Base-by-base conservation (phyloP, 352 stramenopile genomes). In the Globisporangium perplexum region DNA sequence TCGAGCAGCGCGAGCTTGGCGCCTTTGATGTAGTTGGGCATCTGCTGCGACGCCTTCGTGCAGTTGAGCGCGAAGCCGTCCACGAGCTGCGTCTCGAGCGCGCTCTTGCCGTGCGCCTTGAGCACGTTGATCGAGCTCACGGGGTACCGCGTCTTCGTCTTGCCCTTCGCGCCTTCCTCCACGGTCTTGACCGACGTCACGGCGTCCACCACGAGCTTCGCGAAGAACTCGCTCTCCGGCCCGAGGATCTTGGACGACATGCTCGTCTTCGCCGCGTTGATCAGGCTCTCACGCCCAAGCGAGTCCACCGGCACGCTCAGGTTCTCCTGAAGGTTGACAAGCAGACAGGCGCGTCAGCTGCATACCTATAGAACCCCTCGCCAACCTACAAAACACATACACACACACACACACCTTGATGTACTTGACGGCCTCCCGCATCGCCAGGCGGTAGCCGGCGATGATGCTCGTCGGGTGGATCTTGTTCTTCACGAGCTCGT, bases 191-290 rank as follows among this genome's bases (percentile, higher is more conserved):
- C 95, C 14, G 89, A 97, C 36, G 96, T 93, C 31, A 99, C 96
- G 26, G 97, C 97, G 61, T 99, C 89, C 6, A 99, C 97, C 8
- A 98, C 96, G 45, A 99, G 69, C 63, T 98, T 90, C 7, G 96
- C 88, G 69, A 99, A 99, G 69, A 99, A 99, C 3, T 97, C 88
- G 53, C 82, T 93, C 73, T 99, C 95, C 1, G 96, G 94, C 11
- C 97, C 97, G 35, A 99, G 85, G 64, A 99, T 98, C 87, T 99
- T 99, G 58, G 88, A 98, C 61, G 90, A 98, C 96, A 99, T 99
- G 56, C 90, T 98, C 3, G 97, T 99, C 72, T 98, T 98, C 26
- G 96, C 95, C 10, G 97, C 97, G 64, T 98, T 98, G 23, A 99
- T 74, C 12, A 99, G 75, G 71, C 98, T 98, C 50, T 93, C 83